Conservation (phyloP, 768 basidiomycete genomes). For the Crucibulum laeve region DNA sequence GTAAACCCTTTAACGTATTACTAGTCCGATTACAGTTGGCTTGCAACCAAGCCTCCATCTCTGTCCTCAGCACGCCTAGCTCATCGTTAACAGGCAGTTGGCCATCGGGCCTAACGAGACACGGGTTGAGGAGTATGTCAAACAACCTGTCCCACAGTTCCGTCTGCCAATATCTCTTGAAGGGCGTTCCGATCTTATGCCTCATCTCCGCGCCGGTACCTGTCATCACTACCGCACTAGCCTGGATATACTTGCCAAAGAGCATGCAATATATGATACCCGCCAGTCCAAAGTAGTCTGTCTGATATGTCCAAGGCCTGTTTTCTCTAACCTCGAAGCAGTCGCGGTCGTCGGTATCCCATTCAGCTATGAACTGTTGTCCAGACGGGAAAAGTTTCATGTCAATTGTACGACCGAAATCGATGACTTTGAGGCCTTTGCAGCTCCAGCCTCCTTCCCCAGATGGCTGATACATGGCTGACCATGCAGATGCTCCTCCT, state of each 20-base stretch:
- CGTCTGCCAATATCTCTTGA: constrained; percentile 94
- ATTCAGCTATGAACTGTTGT: constrained; percentile 83
- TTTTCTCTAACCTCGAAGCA: constrained; percentile 87
- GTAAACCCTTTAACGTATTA: constrained; percentile 71
- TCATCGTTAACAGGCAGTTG: constrained; percentile 71
- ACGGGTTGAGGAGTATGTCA: constrained; percentile 82
- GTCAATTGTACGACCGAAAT: constrained; percentile 96
- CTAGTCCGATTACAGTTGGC: constrained; percentile 83
- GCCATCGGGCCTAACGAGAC: constrained; percentile 48
- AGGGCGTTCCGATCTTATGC: constrained; percentile 69
- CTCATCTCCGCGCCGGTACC: constrained; percentile 30
- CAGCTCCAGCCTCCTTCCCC: constrained; percentile 82
- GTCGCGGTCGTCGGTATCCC: constrained; percentile 86
- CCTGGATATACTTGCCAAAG: constrained; percentile 93
- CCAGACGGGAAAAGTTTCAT: constrained; percentile 71
- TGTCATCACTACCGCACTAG: constrained; percentile 43
- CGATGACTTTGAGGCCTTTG: constrained; percentile 91
- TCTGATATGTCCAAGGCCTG: constrained; percentile 88
- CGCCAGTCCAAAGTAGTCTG: constrained; percentile 95
- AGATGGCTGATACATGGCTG: constrained; percentile 65
- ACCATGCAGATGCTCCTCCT: constrained; percentile 66
- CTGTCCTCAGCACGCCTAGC: constrained; percentile 55
- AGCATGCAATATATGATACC: constrained; percentile 94
- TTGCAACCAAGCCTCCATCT: constrained; percentile 89
- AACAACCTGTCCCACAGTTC: constrained; percentile 85